phyloP scores from a whole-genome alignment of 1,284 basidiomycete genomes.

The Pascua sp. region DNA sequence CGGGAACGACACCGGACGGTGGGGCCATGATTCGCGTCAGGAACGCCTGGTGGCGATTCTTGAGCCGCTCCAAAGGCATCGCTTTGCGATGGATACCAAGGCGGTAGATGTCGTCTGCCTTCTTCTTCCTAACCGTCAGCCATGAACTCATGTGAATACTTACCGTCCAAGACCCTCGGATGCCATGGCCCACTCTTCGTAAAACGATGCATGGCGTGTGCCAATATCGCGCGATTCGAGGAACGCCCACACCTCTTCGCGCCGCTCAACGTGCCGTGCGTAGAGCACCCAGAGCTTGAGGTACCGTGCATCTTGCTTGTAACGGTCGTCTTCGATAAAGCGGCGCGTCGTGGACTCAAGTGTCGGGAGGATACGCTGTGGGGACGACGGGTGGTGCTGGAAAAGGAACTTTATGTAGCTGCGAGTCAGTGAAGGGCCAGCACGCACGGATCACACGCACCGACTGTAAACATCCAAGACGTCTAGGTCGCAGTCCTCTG shows the following conservation, averaged over 20 bases:
- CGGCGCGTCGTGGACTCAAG: constrained; percentile 71
- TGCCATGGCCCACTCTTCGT: constrained; percentile 77
- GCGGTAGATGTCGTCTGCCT: constrained; percentile 79
- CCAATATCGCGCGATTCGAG: constrained; percentile 76
- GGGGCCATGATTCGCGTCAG: constrained; percentile 62
- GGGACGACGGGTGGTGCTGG: constrained; percentile 60
- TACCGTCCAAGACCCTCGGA: constrained; percentile 71
- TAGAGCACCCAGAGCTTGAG: constrained; percentile 84
- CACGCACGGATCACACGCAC: constrained; percentile 36
- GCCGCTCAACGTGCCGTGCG: constrained; percentile 59
- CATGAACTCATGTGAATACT: constrained; percentile 36
- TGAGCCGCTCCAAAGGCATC: constrained; percentile 77
- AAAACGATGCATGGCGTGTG: constrained; percentile 68
- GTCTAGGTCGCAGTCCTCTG: constrained; percentile 58
- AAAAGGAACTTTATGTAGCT: constrained; percentile 46
- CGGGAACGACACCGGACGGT: constrained; percentile 37
- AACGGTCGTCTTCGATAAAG: constrained; percentile 74
- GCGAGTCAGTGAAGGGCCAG: neutral
- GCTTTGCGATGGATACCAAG: constrained; percentile 79
- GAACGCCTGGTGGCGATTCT: constrained; percentile 78
- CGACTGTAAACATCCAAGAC: constrained; percentile 52
- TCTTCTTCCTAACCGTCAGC: constrained; percentile 56
- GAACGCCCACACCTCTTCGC: constrained; percentile 68
- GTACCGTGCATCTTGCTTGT: constrained; percentile 82
- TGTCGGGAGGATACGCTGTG: constrained; percentile 66